These are phyloP conservation scores for Ophiognomonia clavigignenti-juglandacearum DNA, from an alignment of 2,329 filamentous ascomycete species.

Conservation along the genomic window DNA sequence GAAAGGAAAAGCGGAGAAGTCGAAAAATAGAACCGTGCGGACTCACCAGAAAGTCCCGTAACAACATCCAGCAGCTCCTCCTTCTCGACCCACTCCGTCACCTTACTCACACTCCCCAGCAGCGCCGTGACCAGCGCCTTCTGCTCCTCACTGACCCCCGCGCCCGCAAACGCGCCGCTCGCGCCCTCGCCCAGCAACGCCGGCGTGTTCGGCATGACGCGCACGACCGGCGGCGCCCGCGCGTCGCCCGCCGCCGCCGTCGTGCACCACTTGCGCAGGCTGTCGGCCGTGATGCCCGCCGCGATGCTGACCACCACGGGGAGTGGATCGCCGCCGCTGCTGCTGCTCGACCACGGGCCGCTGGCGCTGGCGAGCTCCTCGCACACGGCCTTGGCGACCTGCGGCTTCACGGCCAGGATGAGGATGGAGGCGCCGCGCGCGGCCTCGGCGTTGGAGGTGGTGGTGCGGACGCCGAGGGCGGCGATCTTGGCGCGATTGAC, in stretches of 20 bases:
- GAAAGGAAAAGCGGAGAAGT: too few relatives aligned
- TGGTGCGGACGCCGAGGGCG: slow-evolving; percentile 40
- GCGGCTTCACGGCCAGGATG: slow-evolving; percentile 47
- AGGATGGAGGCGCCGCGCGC: slow-evolving; percentile 38
- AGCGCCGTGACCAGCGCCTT: slow-evolving; percentile 36
- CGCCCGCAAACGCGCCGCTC: slow-evolving; percentile 40
- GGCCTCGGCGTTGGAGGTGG: slow-evolving; percentile 41
- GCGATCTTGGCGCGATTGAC: slow-evolving; percentile 47
- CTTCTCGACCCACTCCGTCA: slow-evolving; percentile 43
- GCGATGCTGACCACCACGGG: slow-evolving; percentile 45
- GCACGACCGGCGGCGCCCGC: slow-evolving; percentile 38
- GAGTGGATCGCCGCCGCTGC: slow-evolving; percentile 17
- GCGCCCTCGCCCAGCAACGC: slow-evolving; percentile 46
- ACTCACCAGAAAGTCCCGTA: slow-evolving; percentile 43
- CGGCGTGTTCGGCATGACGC: slow-evolving; percentile 50
- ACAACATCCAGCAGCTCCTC: slow-evolving; percentile 47
- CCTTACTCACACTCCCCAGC: slow-evolving; percentile 40
- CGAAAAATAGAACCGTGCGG: too few relatives aligned
- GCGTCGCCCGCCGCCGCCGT: slow-evolving; percentile 29
- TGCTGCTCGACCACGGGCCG: slow-evolving; percentile 11
- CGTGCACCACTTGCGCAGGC: slow-evolving; percentile 37
- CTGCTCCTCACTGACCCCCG: slow-evolving; percentile 36
- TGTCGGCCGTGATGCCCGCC: slow-evolving; percentile 42
- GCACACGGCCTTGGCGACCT: slow-evolving; percentile 42
- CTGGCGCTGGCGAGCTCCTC: slow-evolving; percentile 39